Percentiles rank a stretch among this genome's conserved stretches.
phyloP scores from a whole-genome alignment of 225 moss, liverwort and hornwort genomes.

The Lunularia cruciata region DNA sequence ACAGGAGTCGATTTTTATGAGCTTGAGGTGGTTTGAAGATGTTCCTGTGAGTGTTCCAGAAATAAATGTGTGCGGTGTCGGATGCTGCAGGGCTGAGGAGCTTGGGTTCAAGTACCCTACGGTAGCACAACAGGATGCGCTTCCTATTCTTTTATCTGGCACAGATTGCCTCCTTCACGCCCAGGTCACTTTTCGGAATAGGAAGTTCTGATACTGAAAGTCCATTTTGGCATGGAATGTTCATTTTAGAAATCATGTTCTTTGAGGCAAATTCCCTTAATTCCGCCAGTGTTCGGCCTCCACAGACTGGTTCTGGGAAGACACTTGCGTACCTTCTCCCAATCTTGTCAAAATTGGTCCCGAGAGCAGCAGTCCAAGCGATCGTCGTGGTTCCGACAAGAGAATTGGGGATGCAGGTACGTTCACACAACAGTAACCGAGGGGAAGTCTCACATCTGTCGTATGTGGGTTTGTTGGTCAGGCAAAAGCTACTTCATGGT shows the following conservation, averaged over 20 bases:
- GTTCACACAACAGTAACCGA: not conserved
- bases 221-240: not conserved
- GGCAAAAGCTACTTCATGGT: too few species aligned
- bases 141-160: constrained; percentile 78
- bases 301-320: constrained; percentile 95
- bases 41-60: not conserved
- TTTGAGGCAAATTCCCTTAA: not conserved
- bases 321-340: constrained; percentile 92
- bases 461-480: too few species aligned
- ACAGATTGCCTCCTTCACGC: constrained; percentile 88
- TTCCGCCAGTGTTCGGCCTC: not conserved
- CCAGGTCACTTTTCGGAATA: constrained; percentile 50
- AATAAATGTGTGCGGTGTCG: not conserved
- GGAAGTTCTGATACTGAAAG: not conserved
- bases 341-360: constrained; percentile 73
- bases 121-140: constrained; percentile 65
- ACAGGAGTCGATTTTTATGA: not conserved
- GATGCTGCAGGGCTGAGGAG: constrained; percentile 65
- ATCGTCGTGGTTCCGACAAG: constrained; percentile 93
- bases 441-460: too few species aligned
- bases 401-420: constrained; percentile 98
- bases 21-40: not conserved
- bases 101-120: constrained; percentile 75
- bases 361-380: constrained; percentile 87
- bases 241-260: not conserved